Evolutionary conservation across 164 flowering plant species (phyloP).

Genomic region (Stephania japonica): DNA sequence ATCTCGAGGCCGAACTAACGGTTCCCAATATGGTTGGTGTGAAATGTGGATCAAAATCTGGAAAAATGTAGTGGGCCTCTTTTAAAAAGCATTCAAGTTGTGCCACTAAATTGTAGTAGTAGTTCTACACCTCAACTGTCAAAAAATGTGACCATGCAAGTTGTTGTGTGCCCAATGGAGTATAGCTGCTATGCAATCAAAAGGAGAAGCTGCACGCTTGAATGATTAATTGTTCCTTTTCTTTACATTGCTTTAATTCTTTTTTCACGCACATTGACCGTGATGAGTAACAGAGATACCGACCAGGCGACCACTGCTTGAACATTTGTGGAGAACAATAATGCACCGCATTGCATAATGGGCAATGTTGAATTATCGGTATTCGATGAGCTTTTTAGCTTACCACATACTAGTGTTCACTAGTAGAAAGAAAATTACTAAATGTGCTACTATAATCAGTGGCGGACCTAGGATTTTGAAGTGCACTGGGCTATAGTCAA

Average conservation of each 20-base stretch:
- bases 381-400: background rate
- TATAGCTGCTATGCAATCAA: background rate
- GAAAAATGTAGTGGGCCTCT: no score
- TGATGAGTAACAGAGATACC: background rate
- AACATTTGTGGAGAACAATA: background rate
- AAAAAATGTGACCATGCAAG: background rate
- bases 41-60: no score
- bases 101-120: no score
- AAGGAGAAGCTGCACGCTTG: background rate
- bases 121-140: background rate
- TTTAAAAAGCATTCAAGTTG: no score
- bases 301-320: no score
- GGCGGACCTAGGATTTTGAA: no score
- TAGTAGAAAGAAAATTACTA: no score
- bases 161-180: background rate
- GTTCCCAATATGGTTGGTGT: no score
- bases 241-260: background rate
- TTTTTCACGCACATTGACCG: background rate
- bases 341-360: background rate
- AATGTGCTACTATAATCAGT: no score
- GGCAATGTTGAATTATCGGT: background rate
- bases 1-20: no score
- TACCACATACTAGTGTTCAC: no score
- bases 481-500: no score
- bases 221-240: background rate